A percentile compares a stretch with the other conserved stretches of the same genome.
Conservation (phyloP, 169 alveolate genomes). For the Plasmodium berghei region DNA sequence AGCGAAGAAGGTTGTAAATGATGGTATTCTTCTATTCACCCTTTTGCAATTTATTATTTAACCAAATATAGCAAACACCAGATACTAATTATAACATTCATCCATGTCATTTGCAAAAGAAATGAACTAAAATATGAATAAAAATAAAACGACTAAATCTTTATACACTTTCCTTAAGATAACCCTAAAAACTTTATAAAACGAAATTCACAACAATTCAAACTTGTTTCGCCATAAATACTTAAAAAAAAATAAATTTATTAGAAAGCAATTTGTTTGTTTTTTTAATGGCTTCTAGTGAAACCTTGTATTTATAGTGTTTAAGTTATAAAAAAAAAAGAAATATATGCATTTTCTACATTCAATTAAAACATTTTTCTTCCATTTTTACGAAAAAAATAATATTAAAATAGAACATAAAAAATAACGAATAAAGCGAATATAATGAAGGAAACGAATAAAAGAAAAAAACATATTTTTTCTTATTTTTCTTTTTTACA, state of each 20-base stretch:
- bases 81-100: too few species aligned
- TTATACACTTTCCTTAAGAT: neutral
- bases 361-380: constrained; percentile 2
- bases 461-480: constrained; percentile 10
- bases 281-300: constrained; percentile 76
- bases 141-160: neutral
- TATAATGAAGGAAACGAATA: constrained; percentile 5
- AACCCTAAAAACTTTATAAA: neutral
- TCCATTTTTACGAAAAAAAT: constrained; percentile 24
- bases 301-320: constrained; percentile 66
- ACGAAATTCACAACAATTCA: too few species aligned
- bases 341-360: constrained; percentile 5
- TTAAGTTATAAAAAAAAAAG: constrained; percentile 39
- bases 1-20: too few species aligned
- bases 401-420: constrained; percentile 6
- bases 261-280: too few species aligned
- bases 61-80: too few species aligned
- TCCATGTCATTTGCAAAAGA: neutral
- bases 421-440: neutral
- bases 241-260: too few species aligned
- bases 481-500: constrained; percentile 6
- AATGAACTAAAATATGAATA: neutral
- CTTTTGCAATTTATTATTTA: too few species aligned
- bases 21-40: too few species aligned
- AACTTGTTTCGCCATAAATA: too few species aligned